Base-by-base conservation (phyloP, 176 grass and related monocot genomes). In the Cymbopogon citratus region DNA sequence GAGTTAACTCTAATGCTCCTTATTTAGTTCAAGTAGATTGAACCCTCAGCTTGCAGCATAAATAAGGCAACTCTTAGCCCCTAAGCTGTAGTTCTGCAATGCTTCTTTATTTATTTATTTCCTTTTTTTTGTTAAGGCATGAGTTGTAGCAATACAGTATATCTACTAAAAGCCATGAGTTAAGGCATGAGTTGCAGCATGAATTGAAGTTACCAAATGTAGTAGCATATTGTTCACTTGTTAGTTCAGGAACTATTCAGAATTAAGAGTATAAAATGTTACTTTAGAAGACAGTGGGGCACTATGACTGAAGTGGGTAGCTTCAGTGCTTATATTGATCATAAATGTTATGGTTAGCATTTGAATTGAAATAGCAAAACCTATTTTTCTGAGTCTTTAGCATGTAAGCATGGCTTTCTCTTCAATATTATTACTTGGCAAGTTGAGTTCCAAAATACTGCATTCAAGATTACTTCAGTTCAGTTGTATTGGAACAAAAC, bases 341-440 rank as follows among this genome's bases (percentile, higher is more conserved):
- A 48, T 45, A 7, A 5, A 73, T 44, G 14, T 63, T 25, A 4
- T 45, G 7, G 15, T 66, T 73, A 73, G 25, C 13, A 63, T 73
- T 62, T 48, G 36, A 73, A 46, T 28, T 48, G 27, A 28, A 48
- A 14, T 44, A 31, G 71, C 36, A 28, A 71, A 72, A n/a, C 43
- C 38, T 45, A 4, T 71, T 63, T 68, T 80, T 80, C 38, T 31
- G 60, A 24, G 35, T 69, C 46, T 69, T 80, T 29, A 78, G 25
- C 61, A 36, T 31, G 16, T 23, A 65, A 44, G 60, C 15, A 45
- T 78, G 15, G 40, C 62, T 71, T 61, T 78, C 1, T 12, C 40
- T 33, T 23, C 23, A 51, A 28, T 68, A 36, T 67, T 67, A 29
- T 67, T 67, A 44, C 40, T 79, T 49, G 44, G 43, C 0, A 6